Conservation (phyloP, 202 grass and related monocot genomes). For the Eragrostis tef region DNA sequence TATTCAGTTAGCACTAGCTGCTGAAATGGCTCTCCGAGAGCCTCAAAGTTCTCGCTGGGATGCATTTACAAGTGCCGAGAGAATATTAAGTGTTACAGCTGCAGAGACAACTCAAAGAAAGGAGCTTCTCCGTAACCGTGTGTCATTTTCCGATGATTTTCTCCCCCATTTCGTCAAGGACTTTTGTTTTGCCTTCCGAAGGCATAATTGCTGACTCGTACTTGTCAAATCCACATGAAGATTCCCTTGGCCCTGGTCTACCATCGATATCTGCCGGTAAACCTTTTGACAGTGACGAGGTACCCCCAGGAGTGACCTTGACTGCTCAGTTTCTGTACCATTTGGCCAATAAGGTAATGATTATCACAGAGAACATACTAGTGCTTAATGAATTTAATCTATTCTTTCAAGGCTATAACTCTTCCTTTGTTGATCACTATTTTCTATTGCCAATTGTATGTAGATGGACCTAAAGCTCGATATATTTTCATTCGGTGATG, state of each 20-base stretch:
- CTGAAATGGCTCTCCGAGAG: slow-evolving; percentile 74
- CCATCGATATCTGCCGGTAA: slow-evolving; percentile 73
- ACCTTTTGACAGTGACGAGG: slow-evolving; percentile 77
- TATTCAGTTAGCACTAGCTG: slow-evolving; percentile 78
- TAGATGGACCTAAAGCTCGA: slow-evolving; percentile 98
- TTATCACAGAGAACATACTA: slow-evolving; percentile 6
- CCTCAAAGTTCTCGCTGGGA: slow-evolving; percentile 80
- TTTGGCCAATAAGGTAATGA: slow-evolving; percentile 84
- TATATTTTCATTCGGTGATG: slow-evolving; percentile 93
- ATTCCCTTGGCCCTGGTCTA: slow-evolving; percentile 76
- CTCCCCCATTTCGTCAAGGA: slow-evolving; percentile 80
- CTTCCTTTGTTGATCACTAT: slow-evolving; percentile 30
- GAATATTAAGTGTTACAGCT: slow-evolving; percentile 85
- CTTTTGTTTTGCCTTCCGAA: slow-evolving; percentile 84
- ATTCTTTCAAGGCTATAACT: slow-evolving; percentile 1
- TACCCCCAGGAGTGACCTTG: slow-evolving; percentile 75
- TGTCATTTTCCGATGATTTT: slow-evolving; percentile 85
- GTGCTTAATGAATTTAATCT: slow-evolving; percentile 25
- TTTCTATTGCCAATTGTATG: slow-evolving; percentile 45
- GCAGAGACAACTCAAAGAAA: slow-evolving; percentile 72
- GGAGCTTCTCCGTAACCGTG: slow-evolving; percentile 64
- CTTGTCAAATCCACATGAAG: slow-evolving; percentile 70
- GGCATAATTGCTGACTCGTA: slow-evolving; percentile 73
- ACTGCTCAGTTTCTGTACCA: slow-evolving; percentile 94
- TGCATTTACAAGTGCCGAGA: slow-evolving; percentile 89